Percentiles rank a stretch among this genome's conserved stretches.
phyloP scores from a whole-genome alignment of 2,329 filamentous ascomycete species.

The Colletotrichum musae region DNA sequence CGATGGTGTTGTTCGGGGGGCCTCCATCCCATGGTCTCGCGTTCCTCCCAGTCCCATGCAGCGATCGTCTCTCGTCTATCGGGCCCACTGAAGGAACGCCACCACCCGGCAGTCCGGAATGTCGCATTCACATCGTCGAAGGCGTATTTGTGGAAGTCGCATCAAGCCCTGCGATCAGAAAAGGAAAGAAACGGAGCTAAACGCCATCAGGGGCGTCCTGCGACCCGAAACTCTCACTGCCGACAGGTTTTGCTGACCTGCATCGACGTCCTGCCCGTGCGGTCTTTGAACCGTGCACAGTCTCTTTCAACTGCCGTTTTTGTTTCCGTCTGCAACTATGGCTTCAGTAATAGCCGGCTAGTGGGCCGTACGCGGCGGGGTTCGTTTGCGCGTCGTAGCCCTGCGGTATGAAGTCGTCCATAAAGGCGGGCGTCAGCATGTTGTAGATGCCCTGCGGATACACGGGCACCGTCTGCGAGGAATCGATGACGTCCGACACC shows the following conservation, averaged over 20 bases:
- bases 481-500: conserved; percentile 11
- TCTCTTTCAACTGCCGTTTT: neutral
- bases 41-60: too few species aligned
- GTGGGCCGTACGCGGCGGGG: conserved; percentile 4
- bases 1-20: too few species aligned
- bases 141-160: too few species aligned
- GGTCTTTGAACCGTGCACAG: too few species aligned
- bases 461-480: conserved; percentile 28
- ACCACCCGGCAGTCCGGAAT: too few species aligned
- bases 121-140: too few species aligned
- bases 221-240: neutral
- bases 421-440: conserved; percentile 17
- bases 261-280: neutral
- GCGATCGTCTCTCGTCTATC: too few species aligned
- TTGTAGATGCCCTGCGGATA: conserved; percentile 20
- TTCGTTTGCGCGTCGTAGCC: neutral
- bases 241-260: neutral
- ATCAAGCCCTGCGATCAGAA: too few species aligned
- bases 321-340: neutral
- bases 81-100: too few species aligned
- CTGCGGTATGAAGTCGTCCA: conserved; percentile 25
- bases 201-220: too few species aligned
- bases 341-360: conserved; percentile 23
- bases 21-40: too few species aligned
- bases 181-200: too few species aligned